Percentiles rank a stretch among this genome's conserved stretches.
Conservation (phyloP, 306 rosid genomes). For the Dicorynia guianensis region DNA sequence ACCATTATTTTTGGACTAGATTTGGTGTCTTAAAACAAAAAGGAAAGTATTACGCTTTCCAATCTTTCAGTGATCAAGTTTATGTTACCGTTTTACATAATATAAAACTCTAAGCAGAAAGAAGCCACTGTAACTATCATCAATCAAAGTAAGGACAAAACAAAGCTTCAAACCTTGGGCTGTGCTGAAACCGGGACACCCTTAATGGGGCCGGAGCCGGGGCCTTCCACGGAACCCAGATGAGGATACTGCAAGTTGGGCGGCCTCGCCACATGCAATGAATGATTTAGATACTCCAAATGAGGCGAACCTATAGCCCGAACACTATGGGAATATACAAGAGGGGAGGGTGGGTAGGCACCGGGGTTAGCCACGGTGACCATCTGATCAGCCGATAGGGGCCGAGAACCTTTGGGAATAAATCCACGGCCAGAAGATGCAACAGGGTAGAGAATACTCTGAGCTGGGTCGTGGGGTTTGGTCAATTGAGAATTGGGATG, state of each 20-base stretch:
- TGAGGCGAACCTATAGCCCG: conserved; percentile 44
- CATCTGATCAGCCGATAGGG: conserved; percentile 46
- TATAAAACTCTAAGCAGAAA: neutral
- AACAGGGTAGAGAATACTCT: conserved; percentile 61
- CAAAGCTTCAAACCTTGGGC: conserved; percentile 45
- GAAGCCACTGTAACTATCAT: neutral
- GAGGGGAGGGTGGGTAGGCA: conserved; percentile 43
- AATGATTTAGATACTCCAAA: conserved; percentile 46
- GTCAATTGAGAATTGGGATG: conserved; percentile 28
- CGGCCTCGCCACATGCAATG: conserved; percentile 51
- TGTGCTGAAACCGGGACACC: conserved; percentile 53
- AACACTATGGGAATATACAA: conserved; percentile 45
- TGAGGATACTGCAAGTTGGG: conserved; percentile 44
- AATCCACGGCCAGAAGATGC: conserved; percentile 74
- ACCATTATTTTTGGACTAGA: neutral
- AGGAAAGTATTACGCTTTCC: neutral
- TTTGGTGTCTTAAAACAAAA: neutral
- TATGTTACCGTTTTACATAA: neutral
- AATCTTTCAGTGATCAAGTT: neutral
- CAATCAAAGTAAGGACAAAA: neutral
- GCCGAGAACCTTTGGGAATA: conserved; percentile 50
- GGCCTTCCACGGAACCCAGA: conserved; percentile 37
- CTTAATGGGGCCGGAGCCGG: conserved; percentile 38
- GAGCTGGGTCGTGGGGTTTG: conserved; percentile 41
- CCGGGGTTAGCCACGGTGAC: conserved; percentile 61